Conservation (phyloP, 371 early-diverging fungal genomes). For the Rhizopus sp. region DNA sequence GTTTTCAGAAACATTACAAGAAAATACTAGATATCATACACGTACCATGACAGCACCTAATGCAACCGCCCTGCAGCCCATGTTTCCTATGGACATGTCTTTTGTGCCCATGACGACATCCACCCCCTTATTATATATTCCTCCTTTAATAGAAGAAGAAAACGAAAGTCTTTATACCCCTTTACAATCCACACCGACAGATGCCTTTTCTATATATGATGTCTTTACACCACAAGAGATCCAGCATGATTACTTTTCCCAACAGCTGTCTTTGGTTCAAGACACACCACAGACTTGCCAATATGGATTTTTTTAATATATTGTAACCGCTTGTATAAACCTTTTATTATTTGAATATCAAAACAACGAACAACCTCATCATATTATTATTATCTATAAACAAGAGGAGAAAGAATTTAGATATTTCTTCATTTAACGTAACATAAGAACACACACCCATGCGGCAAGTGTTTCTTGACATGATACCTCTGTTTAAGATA, state of each 20-base stretch:
- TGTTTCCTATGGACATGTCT: too few species aligned
- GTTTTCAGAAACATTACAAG: constrained; percentile 28
- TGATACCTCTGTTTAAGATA: too few species aligned
- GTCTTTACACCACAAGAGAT: constrained; percentile 21
- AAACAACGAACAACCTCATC: too few species aligned
- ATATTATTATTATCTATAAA: too few species aligned
- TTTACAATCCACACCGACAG: not conserved
- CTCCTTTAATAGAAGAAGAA: not conserved
- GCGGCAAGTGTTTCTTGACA: too few species aligned
- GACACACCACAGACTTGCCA: too few species aligned
- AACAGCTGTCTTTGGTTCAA: not conserved
- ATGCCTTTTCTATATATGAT: constrained; percentile 14
- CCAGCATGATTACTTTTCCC: not conserved
- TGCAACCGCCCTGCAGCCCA: not conserved
- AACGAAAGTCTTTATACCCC: not conserved
- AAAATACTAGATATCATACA: constrained; percentile 19
- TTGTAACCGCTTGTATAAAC: too few species aligned
- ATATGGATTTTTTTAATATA: too few species aligned
- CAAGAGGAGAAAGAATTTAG: too few species aligned
- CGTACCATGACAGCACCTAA: constrained; percentile 35
- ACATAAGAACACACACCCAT: too few species aligned
- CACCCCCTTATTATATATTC: constrained; percentile 7
- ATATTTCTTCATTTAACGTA: too few species aligned
- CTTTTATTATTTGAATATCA: too few species aligned
- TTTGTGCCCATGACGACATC: not conserved